Percentiles rank a stretch among this genome's conserved stretches.
Conservation (phyloP, 192 early-diverging fungal species). For the Gonapodya prolifera region DNA sequence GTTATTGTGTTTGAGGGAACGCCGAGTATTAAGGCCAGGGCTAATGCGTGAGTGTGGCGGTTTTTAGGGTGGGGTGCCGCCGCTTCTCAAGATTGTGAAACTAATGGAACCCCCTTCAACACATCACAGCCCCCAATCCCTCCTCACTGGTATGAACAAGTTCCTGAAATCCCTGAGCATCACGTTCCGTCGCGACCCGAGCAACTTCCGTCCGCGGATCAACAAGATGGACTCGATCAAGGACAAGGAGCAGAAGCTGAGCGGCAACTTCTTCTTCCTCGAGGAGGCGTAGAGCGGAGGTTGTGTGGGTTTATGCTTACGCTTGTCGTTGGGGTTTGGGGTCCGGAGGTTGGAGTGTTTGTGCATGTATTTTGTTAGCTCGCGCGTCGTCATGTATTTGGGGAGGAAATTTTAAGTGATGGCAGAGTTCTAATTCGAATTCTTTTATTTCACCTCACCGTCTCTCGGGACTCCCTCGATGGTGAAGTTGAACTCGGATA, state of each 20-base stretch:
- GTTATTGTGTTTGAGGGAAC: constrained; percentile 90
- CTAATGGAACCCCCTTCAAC: background rate
- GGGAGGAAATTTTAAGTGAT: too few relatives aligned
- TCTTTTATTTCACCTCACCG: too few relatives aligned
- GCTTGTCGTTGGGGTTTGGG: too few relatives aligned
- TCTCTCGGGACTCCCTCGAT: too few relatives aligned
- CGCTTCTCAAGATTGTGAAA: too few relatives aligned
- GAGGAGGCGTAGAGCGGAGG: too few relatives aligned
- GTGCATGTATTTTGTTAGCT: too few relatives aligned
- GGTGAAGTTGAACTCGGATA: too few relatives aligned
- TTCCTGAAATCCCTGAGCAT: constrained; percentile 86
- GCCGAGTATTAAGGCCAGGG: constrained; percentile 72
- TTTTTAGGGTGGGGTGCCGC: background rate
- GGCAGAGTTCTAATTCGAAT: too few relatives aligned
- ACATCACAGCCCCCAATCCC: constrained; percentile 57
- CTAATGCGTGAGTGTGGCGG: constrained; percentile 40
- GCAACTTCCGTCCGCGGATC: constrained; percentile 94
- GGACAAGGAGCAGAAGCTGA: constrained; percentile 91
- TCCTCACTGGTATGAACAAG: constrained; percentile 91
- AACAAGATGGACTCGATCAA: constrained; percentile 90
- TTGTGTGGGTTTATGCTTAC: too few relatives aligned
- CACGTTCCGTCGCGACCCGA: constrained; percentile 94
- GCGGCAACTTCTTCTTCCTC: constrained; percentile 21
- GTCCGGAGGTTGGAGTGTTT: too few relatives aligned
- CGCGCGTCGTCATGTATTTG: too few relatives aligned